These are phyloP conservation scores for Gossypium davidsonii DNA, from an alignment of 441 rosid species.

Conservation along the genomic window DNA sequence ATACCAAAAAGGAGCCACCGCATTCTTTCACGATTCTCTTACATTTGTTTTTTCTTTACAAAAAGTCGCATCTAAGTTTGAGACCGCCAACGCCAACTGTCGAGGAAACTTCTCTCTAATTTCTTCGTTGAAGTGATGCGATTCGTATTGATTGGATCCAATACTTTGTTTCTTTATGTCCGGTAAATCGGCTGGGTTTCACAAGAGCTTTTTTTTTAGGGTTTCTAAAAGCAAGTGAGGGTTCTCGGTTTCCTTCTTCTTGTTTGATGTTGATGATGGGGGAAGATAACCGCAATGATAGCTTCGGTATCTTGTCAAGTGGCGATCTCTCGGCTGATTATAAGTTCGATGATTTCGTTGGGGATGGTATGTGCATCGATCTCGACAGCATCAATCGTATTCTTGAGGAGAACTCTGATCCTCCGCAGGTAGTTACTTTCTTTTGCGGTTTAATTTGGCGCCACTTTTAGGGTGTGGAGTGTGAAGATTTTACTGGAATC, in stretches of 20 bases:
- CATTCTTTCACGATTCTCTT: conserved; percentile 6
- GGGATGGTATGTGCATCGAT: conserved; percentile 43
- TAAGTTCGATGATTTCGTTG: conserved; percentile 27
- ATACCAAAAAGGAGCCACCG: conserved; percentile 10
- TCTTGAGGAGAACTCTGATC: conserved; percentile 38
- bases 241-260: conserved; percentile 6
- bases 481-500: background rate
- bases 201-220: conserved; percentile 13
- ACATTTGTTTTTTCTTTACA: background rate
- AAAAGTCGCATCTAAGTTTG: conserved; percentile 26
- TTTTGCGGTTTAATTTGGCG: background rate
- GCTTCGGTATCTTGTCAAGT: conserved; percentile 10
- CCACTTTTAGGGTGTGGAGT: conserved; percentile 2
- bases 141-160: conserved; percentile 13
- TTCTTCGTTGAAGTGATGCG: conserved; percentile 8
- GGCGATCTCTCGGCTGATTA: conserved; percentile 19
- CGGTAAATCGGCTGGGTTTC: background rate
- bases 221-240: conserved; percentile 14
- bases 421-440: conserved; percentile 35
- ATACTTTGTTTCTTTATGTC: background rate
- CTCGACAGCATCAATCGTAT: conserved; percentile 33
- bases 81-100: conserved; percentile 23
- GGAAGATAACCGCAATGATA: conserved; percentile 15
- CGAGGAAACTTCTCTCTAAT: conserved; percentile 24
- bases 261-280: conserved; percentile 38